A percentile compares a stretch with the other conserved stretches of the same genome.
Conservation (phyloP, 2,329 filamentous ascomycete genomes). For the Penicillium sp. region DNA sequence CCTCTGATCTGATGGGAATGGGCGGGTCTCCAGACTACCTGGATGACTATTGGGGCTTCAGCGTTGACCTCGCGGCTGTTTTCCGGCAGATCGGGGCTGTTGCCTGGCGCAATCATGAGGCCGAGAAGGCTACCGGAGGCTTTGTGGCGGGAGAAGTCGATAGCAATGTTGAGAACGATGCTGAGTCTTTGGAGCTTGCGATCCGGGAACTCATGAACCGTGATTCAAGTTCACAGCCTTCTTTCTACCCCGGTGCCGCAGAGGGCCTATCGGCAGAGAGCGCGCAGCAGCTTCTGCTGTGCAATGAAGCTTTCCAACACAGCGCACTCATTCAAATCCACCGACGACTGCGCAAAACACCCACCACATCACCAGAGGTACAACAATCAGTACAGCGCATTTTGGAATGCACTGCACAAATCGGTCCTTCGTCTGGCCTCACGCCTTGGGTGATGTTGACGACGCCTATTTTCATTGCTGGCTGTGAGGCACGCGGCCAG, state of each 20-base stretch:
- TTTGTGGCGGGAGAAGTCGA: conserved; percentile 23
- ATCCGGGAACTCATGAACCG: conserved; percentile 38
- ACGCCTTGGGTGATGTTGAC: conserved; percentile 47
- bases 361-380: conserved; percentile 32
- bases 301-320: conserved; percentile 48
- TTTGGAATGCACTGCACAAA: conserved; percentile 41
- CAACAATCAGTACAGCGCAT: conserved; percentile 42
- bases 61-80: conserved; percentile 39
- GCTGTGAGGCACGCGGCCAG: conserved; percentile 42
- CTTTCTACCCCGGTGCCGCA: conserved; percentile 40
- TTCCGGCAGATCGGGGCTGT: conserved; percentile 44
- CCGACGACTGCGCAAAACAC: conserved; percentile 37
- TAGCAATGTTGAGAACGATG: conserved; percentile 29
- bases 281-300: conserved; percentile 41
- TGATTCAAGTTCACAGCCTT: conserved; percentile 29
- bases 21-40: conserved; percentile 35
- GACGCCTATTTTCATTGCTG: conserved; percentile 47
- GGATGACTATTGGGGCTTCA: conserved; percentile 48
- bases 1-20: conserved; percentile 14
- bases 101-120: conserved; percentile 34
- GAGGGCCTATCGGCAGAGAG: conserved; percentile 34
- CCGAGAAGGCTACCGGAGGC: conserved; percentile 6
- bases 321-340: conserved; percentile 48
- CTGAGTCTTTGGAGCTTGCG: conserved; percentile 36
- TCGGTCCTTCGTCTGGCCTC: conserved; percentile 41